Percentiles rank a stretch among this genome's conserved stretches.
Conservation (phyloP, 805 yeast genomes). For the Yamadazyma endophytica region DNA sequence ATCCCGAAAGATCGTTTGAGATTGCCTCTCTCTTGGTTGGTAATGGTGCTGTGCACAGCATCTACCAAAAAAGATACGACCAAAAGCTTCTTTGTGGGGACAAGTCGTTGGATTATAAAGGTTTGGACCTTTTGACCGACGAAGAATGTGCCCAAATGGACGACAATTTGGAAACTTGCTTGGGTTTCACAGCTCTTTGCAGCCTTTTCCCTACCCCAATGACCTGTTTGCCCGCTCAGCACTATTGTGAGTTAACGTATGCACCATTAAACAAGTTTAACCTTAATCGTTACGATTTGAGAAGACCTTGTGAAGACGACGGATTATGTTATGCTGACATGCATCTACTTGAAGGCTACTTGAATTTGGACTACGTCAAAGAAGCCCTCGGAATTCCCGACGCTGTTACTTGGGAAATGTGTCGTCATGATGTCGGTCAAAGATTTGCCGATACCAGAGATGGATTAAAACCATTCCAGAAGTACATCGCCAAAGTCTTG, state of each 20-base stretch:
- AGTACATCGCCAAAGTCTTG: constrained; percentile 40
- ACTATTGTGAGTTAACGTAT: constrained; percentile 8
- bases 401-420: constrained; percentile 33
- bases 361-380: constrained; percentile 50
- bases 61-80: constrained; percentile 66
- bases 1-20: constrained; percentile 38
- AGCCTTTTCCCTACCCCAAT: neutral
- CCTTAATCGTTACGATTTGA: constrained; percentile 9
- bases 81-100: constrained; percentile 84
- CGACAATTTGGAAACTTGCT: constrained; percentile 4
- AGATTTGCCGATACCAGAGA: constrained; percentile 52
- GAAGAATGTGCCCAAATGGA: constrained; percentile 26
- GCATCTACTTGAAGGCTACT: constrained; percentile 42
- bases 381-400: constrained; percentile 49
- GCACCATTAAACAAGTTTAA: constrained; percentile 1
- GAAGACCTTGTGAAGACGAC: constrained; percentile 8
- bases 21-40: constrained; percentile 82
- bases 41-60: constrained; percentile 83
- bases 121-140: constrained; percentile 16
- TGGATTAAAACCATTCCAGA: constrained; percentile 60
- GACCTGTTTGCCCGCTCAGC: constrained; percentile 5
- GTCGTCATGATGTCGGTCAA: constrained; percentile 40
- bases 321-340: constrained; percentile 44
- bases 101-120: constrained; percentile 29
- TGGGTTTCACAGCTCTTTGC: constrained; percentile 2